Conservation (phyloP, 768 basidiomycete species). For the Coprinopsis marcescibilis region DNA sequence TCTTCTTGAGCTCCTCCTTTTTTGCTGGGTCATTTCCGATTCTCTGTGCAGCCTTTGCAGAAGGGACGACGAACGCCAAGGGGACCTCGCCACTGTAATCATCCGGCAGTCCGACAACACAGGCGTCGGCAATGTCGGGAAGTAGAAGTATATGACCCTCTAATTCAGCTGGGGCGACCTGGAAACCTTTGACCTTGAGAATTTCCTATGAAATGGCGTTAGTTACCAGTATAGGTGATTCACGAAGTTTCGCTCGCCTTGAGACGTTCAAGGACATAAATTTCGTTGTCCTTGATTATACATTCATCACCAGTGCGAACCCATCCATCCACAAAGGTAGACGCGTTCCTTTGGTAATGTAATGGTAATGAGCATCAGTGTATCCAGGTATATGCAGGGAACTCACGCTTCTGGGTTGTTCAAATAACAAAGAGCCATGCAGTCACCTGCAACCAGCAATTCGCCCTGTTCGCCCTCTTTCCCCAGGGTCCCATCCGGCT, state of each 20-base stretch:
- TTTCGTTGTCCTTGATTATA: slow-evolving; percentile 53
- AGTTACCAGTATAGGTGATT: not conserved
- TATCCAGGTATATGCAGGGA: not conserved
- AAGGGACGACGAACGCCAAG: slow-evolving; percentile 60
- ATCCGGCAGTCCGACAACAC: slow-evolving; percentile 63
- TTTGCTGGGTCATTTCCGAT: slow-evolving; percentile 28
- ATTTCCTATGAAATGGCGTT: slow-evolving; percentile 44
- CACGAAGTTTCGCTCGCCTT: slow-evolving; percentile 40
- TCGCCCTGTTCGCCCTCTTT: slow-evolving; percentile 58
- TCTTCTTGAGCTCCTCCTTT: slow-evolving; percentile 35
- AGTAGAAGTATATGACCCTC: slow-evolving; percentile 62
- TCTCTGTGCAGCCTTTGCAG: slow-evolving; percentile 32
- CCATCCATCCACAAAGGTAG: slow-evolving; percentile 62
- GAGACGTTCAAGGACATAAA: slow-evolving; percentile 68
- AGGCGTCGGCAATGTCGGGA: slow-evolving; percentile 53
- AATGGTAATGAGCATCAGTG: slow-evolving; percentile 1
- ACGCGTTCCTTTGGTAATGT: slow-evolving; percentile 41
- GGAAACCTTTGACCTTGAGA: slow-evolving; percentile 56
- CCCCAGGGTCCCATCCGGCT: slow-evolving; percentile 51
- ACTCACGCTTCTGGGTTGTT: slow-evolving; percentile 58
- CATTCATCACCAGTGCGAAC: slow-evolving; percentile 71
- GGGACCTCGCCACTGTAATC: slow-evolving; percentile 76
- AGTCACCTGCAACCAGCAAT: slow-evolving; percentile 52
- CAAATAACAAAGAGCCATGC: slow-evolving; percentile 53
- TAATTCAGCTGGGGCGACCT: slow-evolving; percentile 63